Evolutionary conservation across 345 rosid species (phyloP).

Genomic region (Aethionema arabicum): DNA sequence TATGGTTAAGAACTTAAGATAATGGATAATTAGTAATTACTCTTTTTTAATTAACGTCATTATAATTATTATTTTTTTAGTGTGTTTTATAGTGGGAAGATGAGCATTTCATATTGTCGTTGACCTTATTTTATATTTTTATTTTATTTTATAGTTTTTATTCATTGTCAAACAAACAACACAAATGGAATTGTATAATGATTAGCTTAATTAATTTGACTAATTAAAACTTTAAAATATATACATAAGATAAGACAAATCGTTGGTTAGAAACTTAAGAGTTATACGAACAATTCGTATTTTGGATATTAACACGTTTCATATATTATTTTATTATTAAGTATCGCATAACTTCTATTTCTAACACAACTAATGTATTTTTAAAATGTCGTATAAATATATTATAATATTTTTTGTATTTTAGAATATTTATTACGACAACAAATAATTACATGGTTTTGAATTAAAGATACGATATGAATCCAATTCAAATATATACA

Average conservation of each 20-base stretch:
- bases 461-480: constrained; percentile 17
- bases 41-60: constrained; percentile 10
- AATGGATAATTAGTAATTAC: constrained; percentile 10
- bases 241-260: neutral
- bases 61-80: constrained; percentile 2
- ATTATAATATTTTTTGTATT: too few species aligned
- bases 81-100: constrained; percentile 37
- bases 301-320: too few species aligned
- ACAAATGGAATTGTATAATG: constrained; percentile 25
- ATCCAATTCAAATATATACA: constrained; percentile 7
- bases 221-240: constrained; percentile 10
- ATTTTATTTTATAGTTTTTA: constrained; percentile 11
- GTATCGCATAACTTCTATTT: too few species aligned
- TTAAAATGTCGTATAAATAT: too few species aligned
- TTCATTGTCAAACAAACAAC: constrained; percentile 16
- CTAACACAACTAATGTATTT: too few species aligned
- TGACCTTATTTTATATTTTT: constrained; percentile 21
- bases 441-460: neutral
- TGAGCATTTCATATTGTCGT: constrained; percentile 34
- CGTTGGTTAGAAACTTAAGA: constrained; percentile 1
- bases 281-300: constrained; percentile 5
- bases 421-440: neutral
- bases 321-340: too few species aligned
- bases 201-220: constrained; percentile 33
- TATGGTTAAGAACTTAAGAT: constrained; percentile 26